Conservation (phyloP, 2,329 filamentous ascomycete species). For the Xylaria sp. region DNA sequence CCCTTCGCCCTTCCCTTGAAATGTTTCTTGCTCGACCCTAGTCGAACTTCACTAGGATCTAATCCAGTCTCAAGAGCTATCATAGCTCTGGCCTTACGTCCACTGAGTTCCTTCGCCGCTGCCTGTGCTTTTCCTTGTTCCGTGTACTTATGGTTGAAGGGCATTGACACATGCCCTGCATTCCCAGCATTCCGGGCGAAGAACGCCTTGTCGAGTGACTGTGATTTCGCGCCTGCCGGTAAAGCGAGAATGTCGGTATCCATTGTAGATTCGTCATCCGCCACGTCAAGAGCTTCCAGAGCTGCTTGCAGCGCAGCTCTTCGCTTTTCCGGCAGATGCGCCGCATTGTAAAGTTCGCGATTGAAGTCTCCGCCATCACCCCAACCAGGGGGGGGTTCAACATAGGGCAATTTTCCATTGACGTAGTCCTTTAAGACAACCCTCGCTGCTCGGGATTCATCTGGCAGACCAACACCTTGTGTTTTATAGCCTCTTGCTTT, state of each 20-base stretch:
- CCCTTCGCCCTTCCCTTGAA: conserved; percentile 78
- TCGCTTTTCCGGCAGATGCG: conserved; percentile 82
- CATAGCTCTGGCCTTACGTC: conserved; percentile 81
- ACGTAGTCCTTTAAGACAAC: conserved; percentile 97
- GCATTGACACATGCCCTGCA: conserved; percentile 72
- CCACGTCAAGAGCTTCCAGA: conserved; percentile 53
- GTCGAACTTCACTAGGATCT: conserved; percentile 76
- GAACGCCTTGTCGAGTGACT: conserved; percentile 84
- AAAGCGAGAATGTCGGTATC: conserved; percentile 57
- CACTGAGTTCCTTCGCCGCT: conserved; percentile 72
- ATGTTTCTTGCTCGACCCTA: conserved; percentile 83
- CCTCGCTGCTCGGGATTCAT: conserved; percentile 89
- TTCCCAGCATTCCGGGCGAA: conserved; percentile 63
- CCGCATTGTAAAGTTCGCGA: conserved; percentile 81
- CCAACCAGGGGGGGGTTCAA: conserved; percentile 79
- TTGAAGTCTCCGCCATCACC: conserved; percentile 83
- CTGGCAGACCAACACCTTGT: conserved; percentile 85
- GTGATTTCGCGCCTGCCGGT: conserved; percentile 73
- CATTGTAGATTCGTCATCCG: conserved; percentile 44
- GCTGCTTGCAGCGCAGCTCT: conserved; percentile 66
- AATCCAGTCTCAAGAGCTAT: conserved; percentile 83
- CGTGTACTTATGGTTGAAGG: conserved; percentile 89
- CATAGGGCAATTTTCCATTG: conserved; percentile 91
- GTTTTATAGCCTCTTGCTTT: conserved; percentile 89
- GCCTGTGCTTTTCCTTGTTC: conserved; percentile 69